Evolutionary conservation across 345 rosid genomes (phyloP), one percentile per base, ranked within the genome.

Genomic region (Clausena lansium): DNA sequence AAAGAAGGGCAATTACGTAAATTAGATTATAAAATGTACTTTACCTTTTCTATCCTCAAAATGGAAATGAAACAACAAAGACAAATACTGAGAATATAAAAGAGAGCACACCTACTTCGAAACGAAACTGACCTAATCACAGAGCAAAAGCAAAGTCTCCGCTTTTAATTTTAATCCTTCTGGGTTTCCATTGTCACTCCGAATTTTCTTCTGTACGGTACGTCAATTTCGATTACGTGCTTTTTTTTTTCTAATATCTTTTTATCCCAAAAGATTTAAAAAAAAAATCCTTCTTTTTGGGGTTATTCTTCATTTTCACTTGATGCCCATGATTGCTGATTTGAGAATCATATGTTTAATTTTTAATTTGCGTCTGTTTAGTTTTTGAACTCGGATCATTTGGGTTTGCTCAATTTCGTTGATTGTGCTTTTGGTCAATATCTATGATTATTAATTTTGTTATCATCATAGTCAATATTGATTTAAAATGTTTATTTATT

Each of bases 111-210:
- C 72, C 73, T 25, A 20, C 79, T 68, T 4, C 58, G 55, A 20
- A 61, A 52, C 22, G 57, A 52, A 76, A 38, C 64, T 76, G 73
- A 76, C 74, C 74, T 45, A 68, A 58, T 25, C 30, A 45, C 6
- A 30, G 11, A 52, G 9, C 22, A 20, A 62, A 36, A n/a, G 61
- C 32, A 50, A 64, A 75, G 33, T 25, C 76, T 14, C 27, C 70
- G 45, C 69, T 20, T 15, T 64, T 54, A 25, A 24, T 59, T 10
- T 30, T 57, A 67, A 70, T 14, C 59, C 60, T 13, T 62, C 71
- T 58, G 47, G 76, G 68, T 7, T 73, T 76, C 35, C 13, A 7
- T 60, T 60, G 54, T 36, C 24, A 9, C 27, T 45, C 61, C 65
- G 5, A 70, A 38, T 66, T 68, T 8, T 73, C 35, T 30, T 15